These are phyloP conservation scores for Echria macrotheca DNA, from an alignment of 495 filamentous ascomycete genomes.

Conservation along the genomic window DNA sequence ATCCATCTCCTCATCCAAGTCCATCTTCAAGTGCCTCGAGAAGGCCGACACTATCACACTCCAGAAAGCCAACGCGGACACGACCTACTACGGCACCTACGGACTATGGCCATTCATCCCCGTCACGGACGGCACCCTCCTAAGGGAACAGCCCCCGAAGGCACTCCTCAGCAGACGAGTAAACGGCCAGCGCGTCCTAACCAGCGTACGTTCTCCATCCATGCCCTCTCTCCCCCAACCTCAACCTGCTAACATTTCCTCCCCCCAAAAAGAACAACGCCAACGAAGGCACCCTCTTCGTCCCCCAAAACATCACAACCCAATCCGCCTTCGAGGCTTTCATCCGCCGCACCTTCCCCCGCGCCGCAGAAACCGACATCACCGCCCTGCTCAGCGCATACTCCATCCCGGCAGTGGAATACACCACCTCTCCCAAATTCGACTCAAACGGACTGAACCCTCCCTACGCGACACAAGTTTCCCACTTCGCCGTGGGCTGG, in stretches of 20 bases:
- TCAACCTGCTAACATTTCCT: no score
- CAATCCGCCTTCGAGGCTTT: slow-evolving; percentile 39
- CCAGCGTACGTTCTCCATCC: no score
- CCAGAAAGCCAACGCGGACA: slow-evolving; percentile 49
- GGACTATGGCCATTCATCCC: slow-evolving; percentile 56
- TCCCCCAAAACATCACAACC: slow-evolving; percentile 46
- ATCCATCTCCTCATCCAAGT: slow-evolving; percentile 8
- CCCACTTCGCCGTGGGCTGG: slow-evolving; percentile 21
- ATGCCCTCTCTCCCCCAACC: no score
- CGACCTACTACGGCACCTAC: slow-evolving; percentile 40
- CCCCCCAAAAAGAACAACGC: no score
- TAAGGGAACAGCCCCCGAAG: no score
- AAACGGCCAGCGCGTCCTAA: no score
- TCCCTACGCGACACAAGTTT: slow-evolving; percentile 18
- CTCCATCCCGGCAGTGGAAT: slow-evolving; percentile 13
- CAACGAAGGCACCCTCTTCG: slow-evolving; percentile 39
- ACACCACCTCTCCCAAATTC: no score
- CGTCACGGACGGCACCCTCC: slow-evolving; percentile 61
- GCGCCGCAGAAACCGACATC: no score
- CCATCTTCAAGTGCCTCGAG: slow-evolving; percentile 31
- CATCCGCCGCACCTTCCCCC: slow-evolving; percentile 44
- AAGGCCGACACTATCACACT: slow-evolving; percentile 42
- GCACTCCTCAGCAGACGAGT: no score
- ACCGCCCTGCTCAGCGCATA: no score
- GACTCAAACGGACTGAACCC: slow-evolving; percentile 22